Evolutionary conservation across 2,329 filamentous ascomycete genomes (phyloP).

Genomic region (Chaetomiaceae sp.): DNA sequence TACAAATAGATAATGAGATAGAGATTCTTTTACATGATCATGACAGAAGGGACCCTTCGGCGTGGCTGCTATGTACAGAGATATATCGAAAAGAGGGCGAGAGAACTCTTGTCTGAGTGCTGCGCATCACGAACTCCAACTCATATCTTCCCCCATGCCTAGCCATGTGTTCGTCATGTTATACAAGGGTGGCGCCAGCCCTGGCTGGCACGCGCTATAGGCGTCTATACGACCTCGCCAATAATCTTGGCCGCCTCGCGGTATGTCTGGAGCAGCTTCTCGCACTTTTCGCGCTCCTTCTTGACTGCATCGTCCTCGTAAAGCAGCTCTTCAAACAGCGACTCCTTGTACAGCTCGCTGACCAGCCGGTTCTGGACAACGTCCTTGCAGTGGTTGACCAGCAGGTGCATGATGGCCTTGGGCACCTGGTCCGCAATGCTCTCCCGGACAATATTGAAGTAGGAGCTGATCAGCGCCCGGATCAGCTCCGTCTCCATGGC

Average conservation of each 20-base stretch:
- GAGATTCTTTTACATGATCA: too few relatives aligned
- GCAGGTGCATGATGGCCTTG: conserved; percentile 96
- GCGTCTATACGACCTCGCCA: conserved; percentile 77
- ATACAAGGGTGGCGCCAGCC: conserved; percentile 5
- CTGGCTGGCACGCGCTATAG: too few relatives aligned
- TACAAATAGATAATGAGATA: too few relatives aligned
- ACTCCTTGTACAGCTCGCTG: conserved; percentile 90
- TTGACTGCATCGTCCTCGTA: conserved; percentile 98
- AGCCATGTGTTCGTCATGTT: not conserved
- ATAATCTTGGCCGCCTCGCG: conserved; percentile 98
- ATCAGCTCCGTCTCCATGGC: conserved; percentile 97
- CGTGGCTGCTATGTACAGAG: too few relatives aligned
- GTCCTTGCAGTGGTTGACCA: conserved; percentile 98
- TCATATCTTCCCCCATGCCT: too few relatives aligned
- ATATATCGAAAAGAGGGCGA: too few relatives aligned
- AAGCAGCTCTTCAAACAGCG: conserved; percentile 83
- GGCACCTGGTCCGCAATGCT: conserved; percentile 98
- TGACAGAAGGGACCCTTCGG: too few relatives aligned
- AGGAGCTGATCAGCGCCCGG: conserved; percentile 90
- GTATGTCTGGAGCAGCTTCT: conserved; percentile 91
- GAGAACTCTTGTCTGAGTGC: too few relatives aligned
- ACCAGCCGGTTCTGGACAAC: conserved; percentile 96
- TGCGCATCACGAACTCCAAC: too few relatives aligned
- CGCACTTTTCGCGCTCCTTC: conserved; percentile 96
- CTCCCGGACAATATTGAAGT: conserved; percentile 98